These are phyloP conservation scores for Syzygium grande DNA, from an alignment of 345 rosid species.

Conservation along the genomic window DNA sequence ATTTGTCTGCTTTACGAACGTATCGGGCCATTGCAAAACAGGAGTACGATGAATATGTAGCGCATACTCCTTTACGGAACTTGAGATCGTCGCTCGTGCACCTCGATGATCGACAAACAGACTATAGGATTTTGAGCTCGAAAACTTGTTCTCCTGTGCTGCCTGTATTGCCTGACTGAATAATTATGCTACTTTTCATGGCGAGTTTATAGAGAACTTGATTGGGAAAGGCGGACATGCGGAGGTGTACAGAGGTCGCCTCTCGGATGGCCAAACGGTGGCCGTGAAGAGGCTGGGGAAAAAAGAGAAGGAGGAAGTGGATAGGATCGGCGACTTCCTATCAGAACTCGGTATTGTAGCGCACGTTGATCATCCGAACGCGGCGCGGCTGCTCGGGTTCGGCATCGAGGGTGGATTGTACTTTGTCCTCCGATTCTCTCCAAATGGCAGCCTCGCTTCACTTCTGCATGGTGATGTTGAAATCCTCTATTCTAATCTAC, in stretches of 20 bases:
- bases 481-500: background rate
- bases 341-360: constrained; percentile 91
- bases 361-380: constrained; percentile 79
- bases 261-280: constrained; percentile 58
- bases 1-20: too few relatives aligned
- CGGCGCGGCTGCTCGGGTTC: constrained; percentile 77
- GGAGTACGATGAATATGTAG: background rate
- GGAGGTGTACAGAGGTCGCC: constrained; percentile 70
- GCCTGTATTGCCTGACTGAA: background rate
- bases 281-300: constrained; percentile 82
- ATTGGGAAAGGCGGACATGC: constrained; percentile 92
- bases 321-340: constrained; percentile 51
- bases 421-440: constrained; percentile 71
- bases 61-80: too few relatives aligned
- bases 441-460: constrained; percentile 75
- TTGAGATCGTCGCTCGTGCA: too few relatives aligned
- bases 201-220: constrained; percentile 42
- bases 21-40: too few relatives aligned
- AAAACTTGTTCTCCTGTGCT: background rate
- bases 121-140: rapidly evolving
- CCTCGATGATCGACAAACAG: background rate
- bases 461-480: constrained; percentile 49
- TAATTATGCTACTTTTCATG: background rate
- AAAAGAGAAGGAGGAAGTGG: constrained; percentile 41
- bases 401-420: constrained; percentile 70